Evolutionary conservation across 2,329 filamentous ascomycete genomes (phyloP).

Genomic region (Ilyonectria destructans): DNA sequence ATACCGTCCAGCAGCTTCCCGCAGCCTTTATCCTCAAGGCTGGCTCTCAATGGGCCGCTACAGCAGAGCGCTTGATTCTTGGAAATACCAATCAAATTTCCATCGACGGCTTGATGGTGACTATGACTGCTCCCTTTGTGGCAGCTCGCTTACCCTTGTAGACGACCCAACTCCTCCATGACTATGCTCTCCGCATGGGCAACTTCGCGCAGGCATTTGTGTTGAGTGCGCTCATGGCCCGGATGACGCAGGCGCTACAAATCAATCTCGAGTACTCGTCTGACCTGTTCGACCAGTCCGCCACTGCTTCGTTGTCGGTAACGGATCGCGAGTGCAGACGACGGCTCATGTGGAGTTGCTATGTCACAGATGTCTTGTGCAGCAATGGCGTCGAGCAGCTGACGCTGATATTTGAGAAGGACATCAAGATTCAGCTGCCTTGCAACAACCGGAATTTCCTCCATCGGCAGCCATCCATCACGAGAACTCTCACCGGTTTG

Average conservation of each 20-base stretch:
- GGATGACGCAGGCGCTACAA: constrained; percentile 40
- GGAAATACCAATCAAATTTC: constrained; percentile 29
- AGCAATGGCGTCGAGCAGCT: constrained; percentile 41
- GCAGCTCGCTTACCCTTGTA: not conserved
- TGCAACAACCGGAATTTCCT: constrained; percentile 32
- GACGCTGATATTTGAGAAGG: constrained; percentile 36
- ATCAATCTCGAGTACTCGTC: constrained; percentile 40
- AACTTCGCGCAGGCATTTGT: constrained; percentile 43
- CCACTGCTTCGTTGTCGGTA: constrained; percentile 1
- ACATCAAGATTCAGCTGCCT: constrained; percentile 40
- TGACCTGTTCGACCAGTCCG: constrained; percentile 24
- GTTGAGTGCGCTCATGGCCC: constrained; percentile 34
- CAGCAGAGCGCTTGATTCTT: constrained; percentile 31
- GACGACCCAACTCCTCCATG: constrained; percentile 39
- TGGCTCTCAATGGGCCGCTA: constrained; percentile 37
- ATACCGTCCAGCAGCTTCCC: constrained; percentile 14
- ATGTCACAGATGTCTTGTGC: constrained; percentile 36
- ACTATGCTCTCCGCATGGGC: constrained; percentile 39
- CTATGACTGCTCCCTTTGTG: not conserved
- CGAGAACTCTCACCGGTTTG: constrained; percentile 22
- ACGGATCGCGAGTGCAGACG: constrained; percentile 35
- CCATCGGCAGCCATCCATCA: constrained; percentile 30
- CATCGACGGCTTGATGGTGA: constrained; percentile 39
- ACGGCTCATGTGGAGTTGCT: constrained; percentile 44
- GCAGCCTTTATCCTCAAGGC: constrained; percentile 24